Evolutionary conservation across 2,329 filamentous ascomycete genomes (phyloP).

Genomic region (Microcyclospora tardicrescens): DNA sequence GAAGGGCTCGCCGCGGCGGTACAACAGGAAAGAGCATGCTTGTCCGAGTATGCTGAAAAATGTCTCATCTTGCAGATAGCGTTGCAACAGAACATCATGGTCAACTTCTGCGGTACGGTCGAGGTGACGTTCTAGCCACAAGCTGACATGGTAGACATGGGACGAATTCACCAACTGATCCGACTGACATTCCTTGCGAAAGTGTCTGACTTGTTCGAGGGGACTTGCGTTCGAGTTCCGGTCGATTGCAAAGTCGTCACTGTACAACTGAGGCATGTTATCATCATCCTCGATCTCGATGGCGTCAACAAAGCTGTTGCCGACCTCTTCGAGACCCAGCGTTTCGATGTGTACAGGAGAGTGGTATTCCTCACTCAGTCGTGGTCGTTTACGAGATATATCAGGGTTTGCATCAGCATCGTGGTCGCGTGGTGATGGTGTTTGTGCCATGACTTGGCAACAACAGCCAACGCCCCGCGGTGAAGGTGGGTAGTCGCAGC

Average conservation of each 20-base stretch:
- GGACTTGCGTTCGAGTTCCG: constrained; percentile 1
- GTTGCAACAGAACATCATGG: neutral
- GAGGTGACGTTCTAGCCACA: neutral
- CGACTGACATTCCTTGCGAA: constrained; percentile 2
- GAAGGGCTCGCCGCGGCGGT: neutral
- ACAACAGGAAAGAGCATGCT: neutral
- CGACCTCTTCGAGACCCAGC: constrained; percentile 27
- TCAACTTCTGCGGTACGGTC: neutral
- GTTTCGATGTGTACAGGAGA: constrained; percentile 16
- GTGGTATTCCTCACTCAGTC: constrained; percentile 25
- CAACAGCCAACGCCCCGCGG: neutral
- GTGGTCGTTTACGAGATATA: constrained; percentile 34
- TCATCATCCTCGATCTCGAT: constrained; percentile 27
- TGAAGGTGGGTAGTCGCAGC: too few relatives aligned
- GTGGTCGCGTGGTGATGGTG: constrained; percentile 25
- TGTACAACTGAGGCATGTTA: constrained; percentile 9
- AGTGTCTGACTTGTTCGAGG: constrained; percentile 6
- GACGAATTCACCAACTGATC: neutral
- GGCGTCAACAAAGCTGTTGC: constrained; percentile 23
- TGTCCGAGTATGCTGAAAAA: constrained; percentile 3
- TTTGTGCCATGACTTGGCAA: constrained; percentile 29
- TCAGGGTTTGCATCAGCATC: constrained; percentile 33
- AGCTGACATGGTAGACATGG: constrained; percentile 1
- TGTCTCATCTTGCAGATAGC: constrained; percentile 1
- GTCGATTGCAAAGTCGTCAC: constrained; percentile 4